Evolutionary conservation across 129 eudicot genomes (phyloP), one percentile per base, ranked within the genome.

Genomic region (Gnaphalium uliginosum): DNA sequence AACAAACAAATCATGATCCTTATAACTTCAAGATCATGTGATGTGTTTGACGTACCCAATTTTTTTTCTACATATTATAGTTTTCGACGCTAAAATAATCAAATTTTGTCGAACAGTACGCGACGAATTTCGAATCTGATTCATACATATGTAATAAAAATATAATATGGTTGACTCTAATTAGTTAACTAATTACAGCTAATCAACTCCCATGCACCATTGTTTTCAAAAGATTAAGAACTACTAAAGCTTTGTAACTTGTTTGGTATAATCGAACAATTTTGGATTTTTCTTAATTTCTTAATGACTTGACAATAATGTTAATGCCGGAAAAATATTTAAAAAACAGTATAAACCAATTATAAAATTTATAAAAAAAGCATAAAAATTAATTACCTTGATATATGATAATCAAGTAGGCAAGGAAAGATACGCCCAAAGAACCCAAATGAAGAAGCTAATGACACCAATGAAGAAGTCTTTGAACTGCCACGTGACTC

Each of bases 391-490:
- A n/a, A n/a, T n/a, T n/a, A 89, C 98, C 87, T 90, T 37, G 89
- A 76, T 48, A 80, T 78, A 43, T 72, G 79, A 66, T 85, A 87
- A 77, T 90, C 97, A 22, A 83, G 85, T 1, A 90, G 75, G 56
- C 87, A 88, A 24, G 98, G 98, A 48, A 94, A 58, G 59, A 94
- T 87, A 2, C 97, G 91, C 1, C 98, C 98, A 70, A 94, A 94
- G 83, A 90, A 94, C 9, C 90, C 79, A 64, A 88, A 87, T 1
- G 97, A 89, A 51, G 98, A 90, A 78, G 96, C 89, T 71, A 94
- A 75, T 0, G 98, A 90, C 26, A 90, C 98, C 80, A 94, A 54
- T 23, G 96, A 78, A 74, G 91, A 81, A 26, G 92, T 85, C 54
- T 76, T 81, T n/a, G 88, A 81, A 71, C 80, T 81, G 46, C 98